These are phyloP conservation scores for Aspergillus saccharolyticus DNA, from an alignment of 495 filamentous ascomycete species.

Conservation along the genomic window DNA sequence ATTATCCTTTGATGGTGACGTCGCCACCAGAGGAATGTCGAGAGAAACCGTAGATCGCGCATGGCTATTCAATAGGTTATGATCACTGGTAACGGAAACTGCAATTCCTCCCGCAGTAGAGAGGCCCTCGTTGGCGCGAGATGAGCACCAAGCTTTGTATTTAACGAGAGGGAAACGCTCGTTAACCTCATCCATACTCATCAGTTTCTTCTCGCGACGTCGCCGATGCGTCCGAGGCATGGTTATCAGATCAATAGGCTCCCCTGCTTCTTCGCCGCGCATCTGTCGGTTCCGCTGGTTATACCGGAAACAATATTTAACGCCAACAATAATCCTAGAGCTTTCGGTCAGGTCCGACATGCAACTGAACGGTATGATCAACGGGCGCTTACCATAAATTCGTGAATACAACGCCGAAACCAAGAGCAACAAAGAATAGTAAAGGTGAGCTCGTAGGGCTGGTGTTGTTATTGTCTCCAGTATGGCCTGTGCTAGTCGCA, in stretches of 20 bases:
- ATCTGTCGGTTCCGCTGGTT: conserved; percentile 86
- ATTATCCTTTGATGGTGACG: conserved; percentile 17
- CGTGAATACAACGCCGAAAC: conserved; percentile 98
- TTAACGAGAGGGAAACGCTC: conserved; percentile 92
- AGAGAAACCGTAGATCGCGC: conserved; percentile 12
- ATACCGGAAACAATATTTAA: conserved; percentile 98
- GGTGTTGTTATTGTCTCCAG: conserved; percentile 22
- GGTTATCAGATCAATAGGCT: conserved; percentile 72
- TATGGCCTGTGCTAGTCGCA: conserved; percentile 17
- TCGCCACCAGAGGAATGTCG: conserved; percentile 8
- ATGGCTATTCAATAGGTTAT: conserved; percentile 23
- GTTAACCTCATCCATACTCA: conserved; percentile 98
- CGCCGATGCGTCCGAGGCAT: conserved; percentile 78
- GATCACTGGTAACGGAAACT: conserved; percentile 47
- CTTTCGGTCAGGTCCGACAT: conserved; percentile 1
- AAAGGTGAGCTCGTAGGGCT: conserved; percentile 82
- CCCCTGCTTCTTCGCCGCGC: conserved; percentile 76
- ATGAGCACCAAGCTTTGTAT: conserved; percentile 91
- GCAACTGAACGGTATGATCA: background rate
- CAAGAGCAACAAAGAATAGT: conserved; percentile 93
- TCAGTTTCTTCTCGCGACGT: conserved; percentile 90
- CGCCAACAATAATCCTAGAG: conserved; percentile 94
- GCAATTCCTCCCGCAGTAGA: conserved; percentile 80
- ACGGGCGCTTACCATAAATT: conserved; percentile 76
- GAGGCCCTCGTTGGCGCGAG: conserved; percentile 75